A percentile compares a stretch with the other conserved stretches of the same genome.
Conservation (phyloP, 2,329 filamentous ascomycete species). For the Zasmidium angulare region DNA sequence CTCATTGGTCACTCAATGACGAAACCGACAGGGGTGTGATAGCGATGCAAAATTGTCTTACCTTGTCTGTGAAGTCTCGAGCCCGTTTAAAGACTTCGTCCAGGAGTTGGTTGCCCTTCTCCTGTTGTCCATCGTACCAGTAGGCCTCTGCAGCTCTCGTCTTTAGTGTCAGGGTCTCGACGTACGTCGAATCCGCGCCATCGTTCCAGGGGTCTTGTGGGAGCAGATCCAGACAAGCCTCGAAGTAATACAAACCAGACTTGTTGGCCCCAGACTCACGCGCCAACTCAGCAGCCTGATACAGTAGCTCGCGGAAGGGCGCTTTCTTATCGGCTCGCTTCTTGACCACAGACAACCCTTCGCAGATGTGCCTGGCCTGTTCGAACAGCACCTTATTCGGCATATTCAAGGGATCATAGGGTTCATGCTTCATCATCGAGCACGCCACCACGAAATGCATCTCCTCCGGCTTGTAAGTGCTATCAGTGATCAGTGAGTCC, state of each 20-base stretch:
- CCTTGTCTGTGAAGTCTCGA: conserved; percentile 73
- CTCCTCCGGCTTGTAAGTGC: conserved; percentile 64
- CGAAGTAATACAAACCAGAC: conserved; percentile 80
- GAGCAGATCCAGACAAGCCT: conserved; percentile 72
- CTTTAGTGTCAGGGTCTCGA: conserved; percentile 79
- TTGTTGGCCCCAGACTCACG: conserved; percentile 79
- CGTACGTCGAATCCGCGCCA: conserved; percentile 72
- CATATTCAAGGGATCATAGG: conserved; percentile 57
- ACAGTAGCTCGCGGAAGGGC: conserved; percentile 70
- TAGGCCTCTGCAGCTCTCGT: conserved; percentile 80
- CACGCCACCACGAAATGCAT: conserved; percentile 93
- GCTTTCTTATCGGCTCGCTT: conserved; percentile 53
- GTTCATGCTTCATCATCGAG: conserved; percentile 71
- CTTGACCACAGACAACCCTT: conserved; percentile 73
- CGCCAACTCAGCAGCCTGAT: conserved; percentile 74
- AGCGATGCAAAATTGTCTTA: no score
- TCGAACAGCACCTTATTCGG: conserved; percentile 60
- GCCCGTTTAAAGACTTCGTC: conserved; percentile 69
- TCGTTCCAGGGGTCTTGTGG: conserved; percentile 78
- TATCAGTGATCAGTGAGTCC: conserved; percentile 57
- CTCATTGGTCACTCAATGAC: no score
- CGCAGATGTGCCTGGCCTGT: conserved; percentile 78
- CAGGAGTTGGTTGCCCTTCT: conserved; percentile 67
- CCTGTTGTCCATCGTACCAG: conserved; percentile 72
- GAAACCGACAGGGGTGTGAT: no score